Evolutionary conservation across 805 yeast species (phyloP), one percentile per base, ranked within the genome.

Genomic region (Candida coquimbonensis): DNA sequence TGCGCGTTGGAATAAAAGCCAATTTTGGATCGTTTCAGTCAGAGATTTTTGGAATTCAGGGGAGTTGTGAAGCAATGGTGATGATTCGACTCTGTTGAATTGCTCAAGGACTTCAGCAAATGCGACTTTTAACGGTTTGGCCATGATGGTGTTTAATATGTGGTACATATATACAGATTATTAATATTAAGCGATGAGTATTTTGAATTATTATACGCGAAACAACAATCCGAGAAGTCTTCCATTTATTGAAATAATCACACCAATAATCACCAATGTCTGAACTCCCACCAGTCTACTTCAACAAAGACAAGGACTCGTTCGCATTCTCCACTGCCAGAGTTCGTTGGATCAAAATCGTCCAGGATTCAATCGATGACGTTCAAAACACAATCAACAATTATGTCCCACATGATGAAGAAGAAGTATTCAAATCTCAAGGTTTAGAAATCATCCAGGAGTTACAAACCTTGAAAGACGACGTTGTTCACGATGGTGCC

Each of bases 331-430:
- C 78, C 33, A 89, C 98, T 0, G 84, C 87, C 9, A 73, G 78
- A 51, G 70, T 72, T 34, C 81, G 99, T 64, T 93, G 98, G 97
- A 91, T 96, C 27, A 79, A 78, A 45, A 87, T 93, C 53, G 59
- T 90, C 40, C 71, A 75, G 27, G 85, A 82, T 19, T 79, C 82
- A 17, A 69, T 87, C 39, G 75, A 72, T 26, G 97, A 90, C 59
- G 66, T 83, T 37, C 52, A 67, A 16, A 49, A 56, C n/a, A 60
- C 68, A 17, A 57, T 69, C 27, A 57, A 57, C 6, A 29, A n/a
- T 51, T 57, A 25, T 26, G 55, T 8, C 51, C 55, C 14, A 29
- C 12, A 9, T 29, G 25, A 27, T 21, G 35, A 21, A 21, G 24
- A 17, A 17, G 19, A 17, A 17, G 19, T 5, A 9, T 34, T 17